Evolutionary conservation across 1,284 basidiomycete species (phyloP), one percentile per base, ranked within the genome.

Genomic region (Mycena citricolor): DNA sequence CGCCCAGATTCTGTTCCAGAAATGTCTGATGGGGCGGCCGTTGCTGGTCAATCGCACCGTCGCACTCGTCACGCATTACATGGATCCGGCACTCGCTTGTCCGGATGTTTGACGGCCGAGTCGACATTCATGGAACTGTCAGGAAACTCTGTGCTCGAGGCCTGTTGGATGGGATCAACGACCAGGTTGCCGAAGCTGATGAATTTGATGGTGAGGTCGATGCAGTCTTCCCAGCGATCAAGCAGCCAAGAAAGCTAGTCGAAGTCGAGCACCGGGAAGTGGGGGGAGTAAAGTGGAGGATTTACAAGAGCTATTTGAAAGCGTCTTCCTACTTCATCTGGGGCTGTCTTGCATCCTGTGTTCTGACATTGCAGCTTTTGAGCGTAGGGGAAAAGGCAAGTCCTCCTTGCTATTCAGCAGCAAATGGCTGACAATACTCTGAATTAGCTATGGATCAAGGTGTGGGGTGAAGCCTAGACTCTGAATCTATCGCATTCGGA

Each of bases 291-390:
- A 87, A 90, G 59, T 88, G 84, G 83, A 61, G 64, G 4, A 82
- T 90, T 31, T 92, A 93, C 61, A 80, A 82, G 54, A 83, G 78
- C 11, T 92, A 92, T 61, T 69, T 93, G 47, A 72, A 75, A 54
- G 82, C 81, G 34, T 83, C 81, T 77, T 82, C 47, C 4, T 86
- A 84, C 54, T 77, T 74, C 73, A 79, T 79, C 8, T 77, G 83
- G 84, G 60, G 47, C 8, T 70, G 79, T 47, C 62, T 83, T 8
- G 58, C 61, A 6, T 42, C 69, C 28, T 57, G 83, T 23, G 72
- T 82, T 16, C 50, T 82, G 7, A 47, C 78, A 10, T 66, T 67
- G 16, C 76, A 83, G 46, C 32, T 71, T 17, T 49, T 83, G 17
- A 71, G 73, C 13, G 68, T 83, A 7, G 66, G 64, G 33, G 83